phyloP scores from a whole-genome alignment of 108 stramenopile genomes.

The Nannochloropsis oceanica region DNA sequence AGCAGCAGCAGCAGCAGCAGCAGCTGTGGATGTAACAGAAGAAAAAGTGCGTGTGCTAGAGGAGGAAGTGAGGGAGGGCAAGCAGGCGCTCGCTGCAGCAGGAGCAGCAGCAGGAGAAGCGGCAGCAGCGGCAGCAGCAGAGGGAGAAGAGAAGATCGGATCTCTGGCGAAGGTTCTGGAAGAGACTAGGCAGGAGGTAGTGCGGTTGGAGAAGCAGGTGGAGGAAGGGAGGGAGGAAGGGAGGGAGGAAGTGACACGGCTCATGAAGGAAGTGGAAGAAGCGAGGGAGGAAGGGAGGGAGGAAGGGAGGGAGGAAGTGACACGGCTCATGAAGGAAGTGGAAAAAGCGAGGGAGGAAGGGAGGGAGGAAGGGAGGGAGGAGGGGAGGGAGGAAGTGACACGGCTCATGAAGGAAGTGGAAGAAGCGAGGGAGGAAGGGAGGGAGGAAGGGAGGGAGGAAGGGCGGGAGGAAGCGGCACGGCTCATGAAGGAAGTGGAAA shows the following conservation, averaged over 20 bases:
- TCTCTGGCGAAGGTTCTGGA: too few relatives aligned
- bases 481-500: background rate
- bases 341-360: background rate
- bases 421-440: background rate
- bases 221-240: background rate
- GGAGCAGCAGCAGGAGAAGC: too few relatives aligned
- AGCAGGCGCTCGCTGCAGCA: too few relatives aligned
- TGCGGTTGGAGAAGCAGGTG: background rate
- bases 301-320: background rate
- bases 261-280: background rate
- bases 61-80: too few relatives aligned
- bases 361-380: background rate
- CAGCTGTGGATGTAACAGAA: too few relatives aligned
- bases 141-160: too few relatives aligned
- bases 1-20: too few relatives aligned
- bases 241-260: background rate
- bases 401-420: background rate
- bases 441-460: background rate
- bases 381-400: background rate
- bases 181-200: too few relatives aligned
- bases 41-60: too few relatives aligned
- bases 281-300: background rate
- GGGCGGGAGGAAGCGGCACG: background rate
- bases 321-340: too few relatives aligned
- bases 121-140: too few relatives aligned